phyloP scores from a whole-genome alignment of 2,329 filamentous ascomycete species.

The Calonectria crousiana region DNA sequence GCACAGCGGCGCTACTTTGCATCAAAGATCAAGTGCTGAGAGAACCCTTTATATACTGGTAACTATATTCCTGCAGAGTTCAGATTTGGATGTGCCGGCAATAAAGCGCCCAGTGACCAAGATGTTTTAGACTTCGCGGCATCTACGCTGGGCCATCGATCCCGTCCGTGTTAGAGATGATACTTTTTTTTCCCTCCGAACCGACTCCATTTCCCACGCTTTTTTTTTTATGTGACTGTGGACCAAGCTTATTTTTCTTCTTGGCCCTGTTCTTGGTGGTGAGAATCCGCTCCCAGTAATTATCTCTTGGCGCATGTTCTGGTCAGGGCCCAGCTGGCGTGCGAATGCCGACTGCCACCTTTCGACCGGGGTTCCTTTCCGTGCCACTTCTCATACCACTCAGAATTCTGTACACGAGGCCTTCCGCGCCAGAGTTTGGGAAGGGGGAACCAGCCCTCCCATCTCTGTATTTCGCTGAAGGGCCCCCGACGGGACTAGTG shows the following conservation, averaged over 20 bases:
- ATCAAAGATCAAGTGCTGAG: neutral
- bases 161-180: neutral
- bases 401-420: neutral
- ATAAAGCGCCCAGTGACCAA: neutral
- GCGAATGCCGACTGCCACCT: neutral
- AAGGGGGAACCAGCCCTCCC: neutral
- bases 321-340: neutral
- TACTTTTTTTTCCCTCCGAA: neutral
- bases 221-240: neutral
- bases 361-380: conserved; percentile 17
- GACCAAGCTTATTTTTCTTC: neutral
- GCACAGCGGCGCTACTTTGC: neutral
- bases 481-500: neutral
- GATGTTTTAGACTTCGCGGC: neutral
- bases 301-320: neutral
- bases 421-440: neutral
- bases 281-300: neutral
- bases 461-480: neutral
- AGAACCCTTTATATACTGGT: neutral
- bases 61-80: neutral
- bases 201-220: neutral
- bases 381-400: conserved; percentile 15
- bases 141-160: neutral
- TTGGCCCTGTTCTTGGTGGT: neutral
- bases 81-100: neutral